Percentiles rank a stretch among this genome's conserved stretches.
These are phyloP conservation scores for Arachis hypogaea DNA, from an alignment of 306 rosid species.

Conservation along the genomic window DNA sequence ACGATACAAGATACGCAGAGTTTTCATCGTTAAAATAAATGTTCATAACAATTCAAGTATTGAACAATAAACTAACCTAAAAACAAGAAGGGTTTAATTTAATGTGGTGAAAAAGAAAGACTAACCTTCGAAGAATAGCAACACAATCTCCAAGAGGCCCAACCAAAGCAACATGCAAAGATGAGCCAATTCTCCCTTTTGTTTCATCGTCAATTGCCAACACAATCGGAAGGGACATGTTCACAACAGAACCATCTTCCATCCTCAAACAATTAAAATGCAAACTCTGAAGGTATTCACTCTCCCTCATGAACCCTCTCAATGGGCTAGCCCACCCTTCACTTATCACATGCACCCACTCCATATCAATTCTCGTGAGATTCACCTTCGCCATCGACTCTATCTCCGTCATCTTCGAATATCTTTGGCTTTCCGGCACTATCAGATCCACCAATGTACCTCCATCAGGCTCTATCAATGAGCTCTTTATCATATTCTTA, in stretches of 20 bases:
- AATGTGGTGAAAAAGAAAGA: neutral
- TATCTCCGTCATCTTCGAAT: conserved; percentile 51
- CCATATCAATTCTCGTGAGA: conserved; percentile 74
- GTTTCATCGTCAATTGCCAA: conserved; percentile 80
- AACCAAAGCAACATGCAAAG: conserved; percentile 62
- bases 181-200: conserved; percentile 62
- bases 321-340: conserved; percentile 99
- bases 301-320: conserved; percentile 93
- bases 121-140: conserved; percentile 80
- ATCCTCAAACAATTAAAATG: conserved; percentile 80
- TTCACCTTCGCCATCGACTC: conserved; percentile 63
- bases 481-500: conserved; percentile 54
- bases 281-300: conserved; percentile 85
- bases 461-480: conserved; percentile 90
- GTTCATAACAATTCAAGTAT: neutral
- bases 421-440: conserved; percentile 63
- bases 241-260: conserved; percentile 72
- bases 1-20: too few relatives aligned
- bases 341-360: conserved; percentile 91
- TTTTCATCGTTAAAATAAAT: neutral
- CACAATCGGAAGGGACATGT: conserved; percentile 96
- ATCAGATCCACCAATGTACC: conserved; percentile 79
- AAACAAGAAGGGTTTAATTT: neutral
- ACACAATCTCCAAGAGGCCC: conserved; percentile 75
- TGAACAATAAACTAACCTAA: conserved; percentile 17